These are phyloP conservation scores for Monosporascus sp. DNA, from an alignment of 2,329 filamentous ascomycete species.

Conservation along the genomic window DNA sequence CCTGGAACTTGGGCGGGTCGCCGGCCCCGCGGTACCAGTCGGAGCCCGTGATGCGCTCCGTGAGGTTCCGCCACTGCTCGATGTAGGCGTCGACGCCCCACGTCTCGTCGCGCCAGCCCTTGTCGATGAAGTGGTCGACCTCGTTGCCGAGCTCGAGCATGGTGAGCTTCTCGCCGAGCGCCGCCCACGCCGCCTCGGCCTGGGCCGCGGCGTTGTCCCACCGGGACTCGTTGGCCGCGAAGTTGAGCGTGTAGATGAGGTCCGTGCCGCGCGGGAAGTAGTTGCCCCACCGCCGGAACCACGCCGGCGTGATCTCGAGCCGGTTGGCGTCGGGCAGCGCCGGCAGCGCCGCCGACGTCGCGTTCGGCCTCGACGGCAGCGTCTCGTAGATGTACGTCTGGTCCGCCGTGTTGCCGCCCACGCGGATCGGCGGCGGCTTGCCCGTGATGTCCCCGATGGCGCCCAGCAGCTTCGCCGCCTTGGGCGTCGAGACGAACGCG, in stretches of 20 bases:
- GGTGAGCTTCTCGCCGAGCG: conserved; percentile 22
- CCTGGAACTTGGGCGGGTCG: conserved; percentile 25
- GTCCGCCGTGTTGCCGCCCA: conserved; percentile 31
- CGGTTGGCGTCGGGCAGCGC: conserved; percentile 13
- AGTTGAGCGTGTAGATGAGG: conserved; percentile 29
- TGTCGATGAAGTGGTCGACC: conserved; percentile 31
- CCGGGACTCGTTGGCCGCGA: conserved; percentile 25
- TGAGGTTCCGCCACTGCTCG: conserved; percentile 27
- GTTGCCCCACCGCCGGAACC: conserved; percentile 25
- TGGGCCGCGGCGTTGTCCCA: conserved; percentile 24
- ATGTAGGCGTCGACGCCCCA: conserved; percentile 28
- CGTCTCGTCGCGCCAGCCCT: conserved; percentile 25
- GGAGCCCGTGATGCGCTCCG: conserved; percentile 22
- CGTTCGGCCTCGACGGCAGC: conserved; percentile 22
- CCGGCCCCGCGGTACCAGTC: conserved; percentile 24
- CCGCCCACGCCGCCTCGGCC: conserved; percentile 23
- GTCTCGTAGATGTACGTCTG: conserved; percentile 25
- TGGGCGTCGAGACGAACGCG: conserved; percentile 23
- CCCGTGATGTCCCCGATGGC: conserved; percentile 23
- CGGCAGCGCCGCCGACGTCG: conserved; percentile 23
- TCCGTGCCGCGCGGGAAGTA: conserved; percentile 29
- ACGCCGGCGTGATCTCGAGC: conserved; percentile 29
- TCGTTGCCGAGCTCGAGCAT: conserved; percentile 32
- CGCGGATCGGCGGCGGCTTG: conserved; percentile 26
- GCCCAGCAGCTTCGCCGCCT: conserved; percentile 21